These are phyloP conservation scores for Phanerochaete carnosa DNA, from an alignment of 768 basidiomycete species.

Conservation along the genomic window DNA sequence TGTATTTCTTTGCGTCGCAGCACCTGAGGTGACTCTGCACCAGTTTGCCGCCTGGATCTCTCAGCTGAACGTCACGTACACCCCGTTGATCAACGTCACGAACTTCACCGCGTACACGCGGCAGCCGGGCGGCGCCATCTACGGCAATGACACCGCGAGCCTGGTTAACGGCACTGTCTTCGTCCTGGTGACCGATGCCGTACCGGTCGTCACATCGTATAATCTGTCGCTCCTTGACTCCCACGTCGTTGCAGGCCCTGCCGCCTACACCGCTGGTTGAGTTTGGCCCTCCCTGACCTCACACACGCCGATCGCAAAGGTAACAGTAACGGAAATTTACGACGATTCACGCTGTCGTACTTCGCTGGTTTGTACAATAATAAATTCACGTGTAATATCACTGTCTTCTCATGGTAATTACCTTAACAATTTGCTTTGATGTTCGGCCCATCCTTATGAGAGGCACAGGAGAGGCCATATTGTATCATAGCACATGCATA, in stretches of 20 bases:
- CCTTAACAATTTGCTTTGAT: too few relatives aligned
- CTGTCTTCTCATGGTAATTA: too few relatives aligned
- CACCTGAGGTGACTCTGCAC: neutral
- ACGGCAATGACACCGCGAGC: slow-evolving; percentile 33
- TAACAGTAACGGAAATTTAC: too few relatives aligned
- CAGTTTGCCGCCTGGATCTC: slow-evolving; percentile 56
- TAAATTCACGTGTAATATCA: too few relatives aligned
- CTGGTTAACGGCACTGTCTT: slow-evolving; percentile 57
- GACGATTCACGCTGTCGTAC: too few relatives aligned
- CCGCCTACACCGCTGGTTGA: slow-evolving; percentile 44
- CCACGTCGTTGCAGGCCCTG: slow-evolving; percentile 56
- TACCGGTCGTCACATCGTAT: slow-evolving; percentile 55
- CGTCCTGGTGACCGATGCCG: slow-evolving; percentile 44
- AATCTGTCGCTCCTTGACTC: slow-evolving; percentile 49
- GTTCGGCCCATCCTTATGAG: too few relatives aligned
- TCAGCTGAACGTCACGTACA: slow-evolving; percentile 60
- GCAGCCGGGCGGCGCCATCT: slow-evolving; percentile 48
- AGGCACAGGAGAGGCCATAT: too few relatives aligned
- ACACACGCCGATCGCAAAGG: too few relatives aligned
- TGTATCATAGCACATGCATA: too few relatives aligned
- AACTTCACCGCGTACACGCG: slow-evolving; percentile 40
- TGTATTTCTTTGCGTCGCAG: neutral
- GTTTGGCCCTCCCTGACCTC: too few relatives aligned
- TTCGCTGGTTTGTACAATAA: too few relatives aligned
- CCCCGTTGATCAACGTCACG: slow-evolving; percentile 40